Evolutionary conservation across 1,139 yeast genomes (phyloP), one percentile per base, ranked within the genome.

Genomic region (Lodderomyces elongisporus): DNA sequence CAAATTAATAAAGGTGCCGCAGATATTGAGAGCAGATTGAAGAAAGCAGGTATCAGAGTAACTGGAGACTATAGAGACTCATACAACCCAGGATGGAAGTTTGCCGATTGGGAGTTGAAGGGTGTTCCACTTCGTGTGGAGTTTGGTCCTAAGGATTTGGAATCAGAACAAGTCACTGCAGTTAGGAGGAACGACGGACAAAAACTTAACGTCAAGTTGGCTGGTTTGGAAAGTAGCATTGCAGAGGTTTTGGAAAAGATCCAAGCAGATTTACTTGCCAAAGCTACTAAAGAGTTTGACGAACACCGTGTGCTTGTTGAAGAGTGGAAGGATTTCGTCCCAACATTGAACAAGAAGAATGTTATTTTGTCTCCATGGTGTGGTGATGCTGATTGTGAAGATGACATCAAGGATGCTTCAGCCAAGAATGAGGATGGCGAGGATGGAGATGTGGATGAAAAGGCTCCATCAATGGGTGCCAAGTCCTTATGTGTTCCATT

Each of bases 401-500:
- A 93, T 50, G 93, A 85, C 48, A 93, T 93, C 63, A 93, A 91
- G 72, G 96, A 89, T 35, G 72, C 85, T 30, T 87, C 96, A 29
- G 91, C 95, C 23, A 81, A 77, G 59, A 83, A 79, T 54, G 79
- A 78, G 47, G 79, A 84, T 48, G 89, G 85, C 41, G 87, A 78
- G 43, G 93, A 82, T 35, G 85, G 77, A 53, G 95, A 84, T 55
- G 85, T 73, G 33, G 99, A 93, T 56, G 98, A 91, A 51, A 84
- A 85, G 62, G 88, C 98, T 17, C 98, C 98, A 54, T 81, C 94
- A 39, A 93, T 93, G 99, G 99, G 99, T 55, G 99, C 99, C 48
- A 93, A 93, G 71, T 83, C 96, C 14, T 73, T 93, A 62, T 93
- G 99, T 76, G 88, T 89, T 61, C 98, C 98, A 45, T 80, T 80